A percentile compares a stretch with the other conserved stretches of the same genome.
Conservation (phyloP, 805 yeast genomes). For the Danielozyma ontarioensis region DNA sequence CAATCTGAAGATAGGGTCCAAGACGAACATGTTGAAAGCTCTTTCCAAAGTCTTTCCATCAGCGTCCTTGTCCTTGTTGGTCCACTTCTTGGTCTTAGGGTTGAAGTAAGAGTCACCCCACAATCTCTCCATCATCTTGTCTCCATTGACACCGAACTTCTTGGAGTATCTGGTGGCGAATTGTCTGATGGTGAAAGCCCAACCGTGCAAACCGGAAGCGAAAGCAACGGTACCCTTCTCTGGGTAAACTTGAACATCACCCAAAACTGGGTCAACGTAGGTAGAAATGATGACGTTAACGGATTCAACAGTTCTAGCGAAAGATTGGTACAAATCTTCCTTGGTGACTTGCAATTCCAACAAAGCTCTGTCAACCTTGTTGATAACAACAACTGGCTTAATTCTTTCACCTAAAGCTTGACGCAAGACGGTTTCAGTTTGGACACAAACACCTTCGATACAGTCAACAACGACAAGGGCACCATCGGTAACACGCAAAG, state of each 20-base stretch:
- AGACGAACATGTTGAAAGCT: conserved; percentile 98
- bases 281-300: conserved; percentile 97
- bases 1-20: conserved; percentile 98
- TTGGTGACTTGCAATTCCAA: conserved; percentile 97
- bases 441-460: conserved; percentile 99
- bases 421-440: conserved; percentile 98
- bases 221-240: conserved; percentile 98
- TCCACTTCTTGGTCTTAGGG: conserved; percentile 99
- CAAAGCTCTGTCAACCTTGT: conserved; percentile 99
- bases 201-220: conserved; percentile 99
- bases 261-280: conserved; percentile 82
- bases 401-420: conserved; percentile 99
- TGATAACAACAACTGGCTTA: conserved; percentile 96
- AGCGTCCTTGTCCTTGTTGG: conserved; percentile 93
- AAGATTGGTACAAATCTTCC: conserved; percentile 98
- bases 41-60: conserved; percentile 94
- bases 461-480: conserved; percentile 99
- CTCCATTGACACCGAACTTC: conserved; percentile 98
- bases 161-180: conserved; percentile 96
- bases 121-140: conserved; percentile 97
- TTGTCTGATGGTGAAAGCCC: conserved; percentile 99
- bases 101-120: conserved; percentile 99
- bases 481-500: conserved; percentile 99
- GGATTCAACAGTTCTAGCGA: conserved; percentile 98
- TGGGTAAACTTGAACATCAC: conserved; percentile 99